Evolutionary conservation across 331 rosid genomes (phyloP).

Genomic region (Erythrophleum ivorense): DNA sequence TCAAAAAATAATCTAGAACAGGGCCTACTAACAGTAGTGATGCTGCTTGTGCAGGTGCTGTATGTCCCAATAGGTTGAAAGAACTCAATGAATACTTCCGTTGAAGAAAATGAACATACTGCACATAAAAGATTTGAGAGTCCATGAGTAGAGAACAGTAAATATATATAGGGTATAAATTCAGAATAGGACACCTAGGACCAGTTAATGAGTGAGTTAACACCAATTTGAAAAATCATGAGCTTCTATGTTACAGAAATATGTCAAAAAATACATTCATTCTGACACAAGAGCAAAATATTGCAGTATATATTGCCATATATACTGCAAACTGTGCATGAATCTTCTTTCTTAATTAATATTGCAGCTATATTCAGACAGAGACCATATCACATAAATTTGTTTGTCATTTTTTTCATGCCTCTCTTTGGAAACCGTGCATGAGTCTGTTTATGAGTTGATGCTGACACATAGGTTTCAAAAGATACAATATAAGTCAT

Average conservation of each 20-base stretch:
- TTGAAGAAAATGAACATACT: conserved; percentile 71
- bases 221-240: conserved; percentile 17
- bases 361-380: background rate
- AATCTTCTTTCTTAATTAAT: background rate
- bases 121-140: conserved; percentile 36
- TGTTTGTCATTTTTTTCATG: conserved; percentile 8
- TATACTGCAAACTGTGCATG: background rate
- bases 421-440: background rate
- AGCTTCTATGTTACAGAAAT: background rate
- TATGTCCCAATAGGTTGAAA: conserved; percentile 67
- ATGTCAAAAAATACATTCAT: background rate
- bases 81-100: conserved; percentile 62
- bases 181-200: conserved; percentile 1
- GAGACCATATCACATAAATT: background rate
- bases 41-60: conserved; percentile 66
- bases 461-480: conserved; percentile 14
- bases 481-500: conserved; percentile 11
- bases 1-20: conserved; percentile 60
- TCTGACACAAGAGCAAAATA: conserved; percentile 15
- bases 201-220: background rate
- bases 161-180: background rate
- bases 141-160: conserved; percentile 25
- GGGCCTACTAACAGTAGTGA: conserved; percentile 55
- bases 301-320: background rate
- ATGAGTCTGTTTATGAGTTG: conserved; percentile 1